A percentile compares a stretch with the other conserved stretches of the same genome.
Evolutionary conservation across 164 flowering plant species (phyloP).

Genomic region (Nymphaea thermarum): DNA sequence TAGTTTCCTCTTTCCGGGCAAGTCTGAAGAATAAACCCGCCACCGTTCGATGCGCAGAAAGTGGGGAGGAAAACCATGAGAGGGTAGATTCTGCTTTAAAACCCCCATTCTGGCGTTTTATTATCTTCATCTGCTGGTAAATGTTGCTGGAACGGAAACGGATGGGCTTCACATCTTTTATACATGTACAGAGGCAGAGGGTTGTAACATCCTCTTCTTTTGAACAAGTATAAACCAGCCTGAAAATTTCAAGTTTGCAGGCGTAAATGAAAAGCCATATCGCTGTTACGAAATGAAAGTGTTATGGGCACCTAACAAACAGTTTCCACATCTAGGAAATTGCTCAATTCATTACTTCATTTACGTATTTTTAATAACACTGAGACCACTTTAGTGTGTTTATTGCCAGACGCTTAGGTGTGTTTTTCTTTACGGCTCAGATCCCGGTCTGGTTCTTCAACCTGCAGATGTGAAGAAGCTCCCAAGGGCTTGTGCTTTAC

Average conservation of each 20-base stretch:
- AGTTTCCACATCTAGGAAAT: background rate
- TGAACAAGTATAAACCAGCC: slow-evolving; percentile 38
- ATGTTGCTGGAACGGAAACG: slow-evolving; percentile 24
- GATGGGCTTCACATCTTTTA: slow-evolving; percentile 23
- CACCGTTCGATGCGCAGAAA: slow-evolving; percentile 11
- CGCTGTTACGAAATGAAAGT: background rate
- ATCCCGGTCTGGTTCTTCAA: too few relatives aligned
- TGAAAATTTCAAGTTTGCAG: slow-evolving; percentile 5
- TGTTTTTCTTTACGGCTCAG: too few relatives aligned
- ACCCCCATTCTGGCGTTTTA: too few relatives aligned
- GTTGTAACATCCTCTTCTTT: slow-evolving; percentile 28
- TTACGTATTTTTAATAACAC: too few relatives aligned
- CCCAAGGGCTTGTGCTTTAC: too few relatives aligned
- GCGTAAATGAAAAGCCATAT: too few relatives aligned
- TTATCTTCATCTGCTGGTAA: slow-evolving; percentile 32
- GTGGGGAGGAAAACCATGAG: slow-evolving; percentile 7
- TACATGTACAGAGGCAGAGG: slow-evolving; percentile 18
- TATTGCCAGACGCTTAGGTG: too few relatives aligned
- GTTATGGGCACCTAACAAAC: too few relatives aligned
- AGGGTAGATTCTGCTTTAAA: slow-evolving; percentile 14
- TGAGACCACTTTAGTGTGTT: too few relatives aligned
- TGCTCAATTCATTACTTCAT: background rate
- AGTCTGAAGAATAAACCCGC: background rate
- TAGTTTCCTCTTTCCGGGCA: background rate
- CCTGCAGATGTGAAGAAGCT: too few relatives aligned